These are phyloP conservation scores for Umbilicus rupestris DNA, from an alignment of 164 flowering plant species.

Conservation along the genomic window DNA sequence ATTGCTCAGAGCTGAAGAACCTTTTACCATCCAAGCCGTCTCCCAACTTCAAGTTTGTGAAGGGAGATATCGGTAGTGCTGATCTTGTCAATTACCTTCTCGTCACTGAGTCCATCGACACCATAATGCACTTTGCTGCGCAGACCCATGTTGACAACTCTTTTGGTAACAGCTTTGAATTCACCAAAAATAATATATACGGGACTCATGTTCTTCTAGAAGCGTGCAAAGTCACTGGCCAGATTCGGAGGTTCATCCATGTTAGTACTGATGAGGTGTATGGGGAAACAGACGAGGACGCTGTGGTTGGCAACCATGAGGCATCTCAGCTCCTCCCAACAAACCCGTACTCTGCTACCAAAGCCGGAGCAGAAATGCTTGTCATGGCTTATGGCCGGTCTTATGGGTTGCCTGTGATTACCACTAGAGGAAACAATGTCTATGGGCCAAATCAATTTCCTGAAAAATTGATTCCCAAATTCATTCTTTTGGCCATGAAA, in stretches of 20 bases:
- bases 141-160: conserved; percentile 81
- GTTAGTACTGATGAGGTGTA: conserved; percentile 79
- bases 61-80: conserved; percentile 71
- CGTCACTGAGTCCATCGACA: conserved; percentile 62
- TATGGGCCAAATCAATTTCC: conserved; percentile 80
- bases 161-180: conserved; percentile 77
- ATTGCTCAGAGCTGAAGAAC: conserved; percentile 61
- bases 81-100: conserved; percentile 75
- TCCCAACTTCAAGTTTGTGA: conserved; percentile 69
- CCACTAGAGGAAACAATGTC: conserved; percentile 73
- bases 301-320: conserved; percentile 69
- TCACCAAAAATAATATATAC: conserved; percentile 70
- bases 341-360: conserved; percentile 74
- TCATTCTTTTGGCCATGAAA: conserved; percentile 63
- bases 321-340: conserved; percentile 77
- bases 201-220: conserved; percentile 76
- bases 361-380: conserved; percentile 83
- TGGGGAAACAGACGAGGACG: conserved; percentile 79
- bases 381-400: conserved; percentile 82
- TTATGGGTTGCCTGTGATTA: conserved; percentile 64
- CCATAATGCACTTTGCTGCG: conserved; percentile 80
- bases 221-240: conserved; percentile 76
- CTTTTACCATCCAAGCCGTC: conserved; percentile 52
- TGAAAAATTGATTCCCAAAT: conserved; percentile 65
- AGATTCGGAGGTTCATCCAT: conserved; percentile 67